These are phyloP conservation scores for Fistulinella cinereoalba DNA, from an alignment of 1,284 basidiomycete genomes.

Conservation along the genomic window DNA sequence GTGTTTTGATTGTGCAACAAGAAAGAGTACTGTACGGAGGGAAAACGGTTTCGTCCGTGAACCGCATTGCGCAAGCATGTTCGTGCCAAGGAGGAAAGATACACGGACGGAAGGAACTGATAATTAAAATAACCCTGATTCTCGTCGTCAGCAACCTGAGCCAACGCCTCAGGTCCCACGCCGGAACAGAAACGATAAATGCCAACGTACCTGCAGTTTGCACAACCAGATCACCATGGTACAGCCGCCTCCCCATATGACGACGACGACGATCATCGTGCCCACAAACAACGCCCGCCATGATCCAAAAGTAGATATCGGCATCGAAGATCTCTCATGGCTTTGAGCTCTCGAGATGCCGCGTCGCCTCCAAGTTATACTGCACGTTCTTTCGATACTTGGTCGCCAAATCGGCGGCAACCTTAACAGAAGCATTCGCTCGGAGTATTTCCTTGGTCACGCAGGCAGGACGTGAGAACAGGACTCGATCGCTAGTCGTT, in stretches of 20 bases:
- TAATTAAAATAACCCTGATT: background rate
- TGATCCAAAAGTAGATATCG: too few species aligned
- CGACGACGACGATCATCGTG: background rate
- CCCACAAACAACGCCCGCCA: background rate
- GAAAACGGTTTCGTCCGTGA: background rate
- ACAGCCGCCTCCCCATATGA: background rate
- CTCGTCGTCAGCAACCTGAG: constrained; percentile 1
- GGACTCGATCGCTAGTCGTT: constrained; percentile 1
- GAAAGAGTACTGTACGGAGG: background rate
- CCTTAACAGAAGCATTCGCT: constrained; percentile 69
- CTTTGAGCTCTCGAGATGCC: constrained; percentile 29
- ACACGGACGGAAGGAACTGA: background rate
- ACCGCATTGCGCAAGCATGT: background rate
- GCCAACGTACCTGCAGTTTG: background rate
- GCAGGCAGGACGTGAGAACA: background rate
- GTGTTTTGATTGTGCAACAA: too few species aligned
- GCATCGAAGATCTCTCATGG: background rate
- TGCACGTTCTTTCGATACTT: constrained; percentile 86
- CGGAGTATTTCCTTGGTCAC: constrained; percentile 64
- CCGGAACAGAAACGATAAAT: background rate
- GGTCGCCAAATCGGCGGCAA: constrained; percentile 71
- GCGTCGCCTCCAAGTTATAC: constrained; percentile 77
- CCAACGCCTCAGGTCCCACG: background rate
- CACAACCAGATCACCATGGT: background rate
- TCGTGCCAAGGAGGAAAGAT: background rate